A percentile compares a stretch with the other conserved stretches of the same genome.
Conservation (phyloP, 495 filamentous ascomycete species). For the Xylona heveae region DNA sequence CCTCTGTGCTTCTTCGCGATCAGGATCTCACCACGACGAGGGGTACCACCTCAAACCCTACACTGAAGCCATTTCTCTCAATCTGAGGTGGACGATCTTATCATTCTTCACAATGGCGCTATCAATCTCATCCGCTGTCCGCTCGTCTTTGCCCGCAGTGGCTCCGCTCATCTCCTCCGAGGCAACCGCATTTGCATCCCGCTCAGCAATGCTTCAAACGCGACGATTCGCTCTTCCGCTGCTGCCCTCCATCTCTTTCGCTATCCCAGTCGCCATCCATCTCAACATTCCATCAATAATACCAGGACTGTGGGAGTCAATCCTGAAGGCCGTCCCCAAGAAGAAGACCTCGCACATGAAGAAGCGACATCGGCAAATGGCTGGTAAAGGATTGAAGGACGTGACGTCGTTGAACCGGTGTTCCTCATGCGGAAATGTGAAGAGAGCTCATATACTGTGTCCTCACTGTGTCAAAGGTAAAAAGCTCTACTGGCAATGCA, state of each 20-base stretch:
- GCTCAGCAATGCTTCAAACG: conserved; percentile 17
- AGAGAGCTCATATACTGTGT: conserved; percentile 75
- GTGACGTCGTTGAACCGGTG: conserved; percentile 70
- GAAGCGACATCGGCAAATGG: conserved; percentile 80
- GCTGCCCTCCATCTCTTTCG: conserved; percentile 15
- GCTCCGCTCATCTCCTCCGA: conserved; percentile 18
- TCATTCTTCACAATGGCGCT: no score
- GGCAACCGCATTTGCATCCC: conserved; percentile 17
- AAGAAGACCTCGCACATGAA: conserved; percentile 98
- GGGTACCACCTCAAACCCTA: no score
- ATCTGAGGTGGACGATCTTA: no score
- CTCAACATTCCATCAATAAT: conserved; percentile 37
- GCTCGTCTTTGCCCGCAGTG: no score
- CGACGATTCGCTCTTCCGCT: conserved; percentile 25
- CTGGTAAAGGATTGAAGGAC: conserved; percentile 83
- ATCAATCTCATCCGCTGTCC: no score
- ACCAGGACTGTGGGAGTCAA: conserved; percentile 70
- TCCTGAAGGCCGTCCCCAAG: conserved; percentile 87
- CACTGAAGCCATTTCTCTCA: no score
- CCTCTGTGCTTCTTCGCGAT: no score
- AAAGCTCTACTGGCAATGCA: conserved; percentile 2
- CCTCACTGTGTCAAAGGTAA: conserved; percentile 58
- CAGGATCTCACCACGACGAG: no score
- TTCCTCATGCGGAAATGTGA: conserved; percentile 66
- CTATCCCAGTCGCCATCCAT: conserved; percentile 31